Percentiles rank a stretch among this genome's conserved stretches.
phyloP scores from a whole-genome alignment of 768 basidiomycete species.

The Hericium alpestre region DNA sequence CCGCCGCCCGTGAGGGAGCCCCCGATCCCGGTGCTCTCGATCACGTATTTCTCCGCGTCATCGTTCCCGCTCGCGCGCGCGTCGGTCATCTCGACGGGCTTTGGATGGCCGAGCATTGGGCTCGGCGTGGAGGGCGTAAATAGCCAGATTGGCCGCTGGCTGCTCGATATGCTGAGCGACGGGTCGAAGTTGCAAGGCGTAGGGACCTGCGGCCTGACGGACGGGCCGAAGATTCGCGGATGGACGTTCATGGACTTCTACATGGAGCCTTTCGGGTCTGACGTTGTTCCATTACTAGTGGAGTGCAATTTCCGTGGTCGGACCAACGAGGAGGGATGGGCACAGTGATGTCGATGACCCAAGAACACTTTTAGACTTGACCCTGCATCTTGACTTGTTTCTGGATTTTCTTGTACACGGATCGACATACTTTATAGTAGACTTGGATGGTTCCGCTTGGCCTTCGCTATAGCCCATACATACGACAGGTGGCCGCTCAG shows the following conservation, averaged over 20 bases:
- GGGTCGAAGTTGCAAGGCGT: conserved; percentile 3
- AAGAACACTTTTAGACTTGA: not conserved
- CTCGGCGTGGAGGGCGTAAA: conserved; percentile 87
- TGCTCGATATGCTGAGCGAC: conserved; percentile 40
- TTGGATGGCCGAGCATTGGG: conserved; percentile 70
- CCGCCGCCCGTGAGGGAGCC: conserved; percentile 24
- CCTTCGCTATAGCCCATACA: no score
- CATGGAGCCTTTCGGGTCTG: conserved; percentile 39
- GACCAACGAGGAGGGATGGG: not conserved
- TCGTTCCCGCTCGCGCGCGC: conserved; percentile 79
- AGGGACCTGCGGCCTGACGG: not conserved
- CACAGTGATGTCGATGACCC: not conserved
- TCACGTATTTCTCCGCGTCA: conserved; percentile 75
- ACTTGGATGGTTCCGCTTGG: no score
- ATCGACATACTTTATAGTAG: not conserved
- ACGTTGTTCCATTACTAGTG: conserved; percentile 53
- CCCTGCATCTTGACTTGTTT: not conserved
- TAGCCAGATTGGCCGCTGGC: conserved; percentile 58
- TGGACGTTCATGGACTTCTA: conserved; percentile 75
- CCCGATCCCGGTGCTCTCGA: conserved; percentile 41
- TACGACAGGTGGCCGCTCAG: no score
- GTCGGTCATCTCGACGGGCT: conserved; percentile 64
- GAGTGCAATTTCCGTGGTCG: conserved; percentile 66
- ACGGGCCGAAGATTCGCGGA: conserved; percentile 46
- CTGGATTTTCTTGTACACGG: not conserved